A percentile compares a stretch with the other conserved stretches of the same genome.
phyloP scores from a whole-genome alignment of 1,139 yeast species.

The Schwanniomyces etchellsii region DNA sequence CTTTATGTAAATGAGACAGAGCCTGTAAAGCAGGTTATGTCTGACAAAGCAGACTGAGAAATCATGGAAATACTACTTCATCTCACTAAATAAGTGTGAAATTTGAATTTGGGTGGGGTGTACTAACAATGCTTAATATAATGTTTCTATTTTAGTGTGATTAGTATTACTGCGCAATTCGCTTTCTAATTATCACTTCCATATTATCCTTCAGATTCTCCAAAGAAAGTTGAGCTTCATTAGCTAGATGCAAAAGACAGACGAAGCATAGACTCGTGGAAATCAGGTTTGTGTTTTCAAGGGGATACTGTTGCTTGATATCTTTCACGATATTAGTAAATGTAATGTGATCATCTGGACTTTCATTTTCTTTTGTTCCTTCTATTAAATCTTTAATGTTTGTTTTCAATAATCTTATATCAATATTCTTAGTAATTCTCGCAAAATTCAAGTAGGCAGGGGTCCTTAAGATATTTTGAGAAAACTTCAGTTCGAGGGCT shows the following conservation, averaged over 20 bases:
- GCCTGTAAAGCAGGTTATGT: constrained; percentile 89
- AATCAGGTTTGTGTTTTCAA: constrained; percentile 53
- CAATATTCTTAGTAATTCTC: constrained; percentile 77
- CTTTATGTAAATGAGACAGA: constrained; percentile 81
- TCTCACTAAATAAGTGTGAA: too few relatives aligned
- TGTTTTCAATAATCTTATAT: constrained; percentile 62
- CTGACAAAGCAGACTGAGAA: constrained; percentile 37
- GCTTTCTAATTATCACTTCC: constrained; percentile 40
- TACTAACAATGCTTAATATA: constrained; percentile 3
- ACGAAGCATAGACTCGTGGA: constrained; percentile 87
- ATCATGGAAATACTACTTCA: neutral
- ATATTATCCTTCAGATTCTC: too few relatives aligned
- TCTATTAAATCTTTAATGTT: constrained; percentile 1
- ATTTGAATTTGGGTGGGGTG: too few relatives aligned
- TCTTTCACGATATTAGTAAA: constrained; percentile 46
- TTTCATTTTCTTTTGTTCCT: constrained; percentile 6
- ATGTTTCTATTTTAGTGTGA: constrained; percentile 1
- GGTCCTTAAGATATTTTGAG: constrained; percentile 17
- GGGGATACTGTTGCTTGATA: constrained; percentile 45
- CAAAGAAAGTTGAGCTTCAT: constrained; percentile 73
- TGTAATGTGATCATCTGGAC: constrained; percentile 12
- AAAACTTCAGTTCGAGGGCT: neutral
- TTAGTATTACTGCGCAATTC: constrained; percentile 1
- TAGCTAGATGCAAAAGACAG: constrained; percentile 79
- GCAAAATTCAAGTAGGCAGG: constrained; percentile 71